Base-by-base conservation (phyloP, 2,329 filamentous ascomycete genomes). In the Huntiella omanensis region DNA sequence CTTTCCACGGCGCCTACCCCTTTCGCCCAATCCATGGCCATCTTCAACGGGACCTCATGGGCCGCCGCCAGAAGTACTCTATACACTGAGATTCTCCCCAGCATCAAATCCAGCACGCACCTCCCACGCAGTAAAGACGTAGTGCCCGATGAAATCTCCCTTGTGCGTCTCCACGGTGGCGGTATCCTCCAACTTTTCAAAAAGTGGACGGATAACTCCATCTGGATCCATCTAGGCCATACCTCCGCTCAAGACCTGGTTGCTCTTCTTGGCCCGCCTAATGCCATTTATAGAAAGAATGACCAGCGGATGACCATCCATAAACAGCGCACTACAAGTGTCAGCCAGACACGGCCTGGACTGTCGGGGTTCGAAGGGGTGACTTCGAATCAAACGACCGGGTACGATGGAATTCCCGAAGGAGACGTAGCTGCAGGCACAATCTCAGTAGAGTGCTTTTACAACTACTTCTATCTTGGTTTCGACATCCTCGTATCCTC, bases 391-490 rank as follows among this genome's bases (percentile, higher is more conserved):
- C 22, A 28, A 28, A 28, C 8, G 22, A 5, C 22, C 7, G 22
- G 22, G 8, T 71, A 68, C 33, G 67, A 72, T 16, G 73, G 73
- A 43, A 72, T 72, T 49, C 70, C 65, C 3, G 58, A 75, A 12
- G 71, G 75, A 38, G 76, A 77, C 28, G 71, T 73, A 28, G 58
- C 65, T 3, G 64, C 65, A 1, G 65, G 67, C 52, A 64, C 68
- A 58, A 53, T 77, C 3, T 73, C 77, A 1, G 72, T 76, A 3
- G 84, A 92, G 58, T 86, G 80, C 53, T 98, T 96, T 59, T 95
- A 91, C 63, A 96, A 96, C 59, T 98, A 98, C 60, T 98, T 95
- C 58, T 81, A 88, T 53, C 79, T 94, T 51, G 91, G 91, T 1
- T 92, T 98, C 57, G 91, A 98, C 60, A 73, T 95, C 7, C 70